Conservation (phyloP, 1,284 basidiomycete genomes). For the Trichosporon inkin region DNA sequence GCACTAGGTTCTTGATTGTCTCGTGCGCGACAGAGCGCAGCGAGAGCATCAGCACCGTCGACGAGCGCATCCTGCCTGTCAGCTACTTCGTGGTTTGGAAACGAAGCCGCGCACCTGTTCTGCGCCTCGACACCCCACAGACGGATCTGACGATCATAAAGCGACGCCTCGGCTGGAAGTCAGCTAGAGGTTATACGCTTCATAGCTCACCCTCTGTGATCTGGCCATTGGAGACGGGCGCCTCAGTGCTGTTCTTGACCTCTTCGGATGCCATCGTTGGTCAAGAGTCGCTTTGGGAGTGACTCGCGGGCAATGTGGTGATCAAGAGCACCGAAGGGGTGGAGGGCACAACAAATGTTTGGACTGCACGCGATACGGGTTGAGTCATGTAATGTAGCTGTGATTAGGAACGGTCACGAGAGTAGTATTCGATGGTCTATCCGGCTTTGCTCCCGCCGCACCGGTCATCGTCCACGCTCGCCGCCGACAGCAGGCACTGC, state of each 20-base stretch:
- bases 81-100: neutral
- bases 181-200: neutral
- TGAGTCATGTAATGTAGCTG: neutral
- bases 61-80: conserved; percentile 75
- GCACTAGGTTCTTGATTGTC: conserved; percentile 80
- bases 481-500: neutral
- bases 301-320: neutral
- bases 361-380: neutral
- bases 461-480: neutral
- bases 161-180: conserved; percentile 66
- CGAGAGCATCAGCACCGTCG: conserved; percentile 78
- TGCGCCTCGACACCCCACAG: conserved; percentile 98
- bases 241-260: neutral
- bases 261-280: neutral
- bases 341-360: conserved; percentile 9
- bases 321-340: neutral
- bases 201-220: conserved; percentile 41
- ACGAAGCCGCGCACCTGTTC: conserved; percentile 62
- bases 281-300: neutral
- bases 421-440: neutral
- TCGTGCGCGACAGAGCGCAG: conserved; percentile 88
- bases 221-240: conserved; percentile 20
- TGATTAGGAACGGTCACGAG: neutral
- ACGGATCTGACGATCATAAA: conserved; percentile 96
- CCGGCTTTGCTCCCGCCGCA: neutral